Evolutionary conservation across 2,329 filamentous ascomycete genomes (phyloP).

Genomic region (Bipolaris bicolor): DNA sequence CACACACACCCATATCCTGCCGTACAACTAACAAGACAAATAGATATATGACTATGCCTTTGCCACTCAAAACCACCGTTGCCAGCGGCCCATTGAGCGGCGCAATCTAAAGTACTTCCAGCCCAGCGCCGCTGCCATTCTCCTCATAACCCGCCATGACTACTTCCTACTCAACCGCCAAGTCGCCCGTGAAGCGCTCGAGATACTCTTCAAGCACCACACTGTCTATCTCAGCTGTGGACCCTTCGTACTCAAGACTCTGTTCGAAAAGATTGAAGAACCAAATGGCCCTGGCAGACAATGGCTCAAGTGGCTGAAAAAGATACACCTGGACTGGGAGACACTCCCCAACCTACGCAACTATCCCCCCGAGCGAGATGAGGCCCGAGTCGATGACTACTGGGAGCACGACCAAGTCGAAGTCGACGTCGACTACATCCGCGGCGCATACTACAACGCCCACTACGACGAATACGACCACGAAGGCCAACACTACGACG

Average conservation of each 20-base stretch:
- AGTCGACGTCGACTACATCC: conserved; percentile 39
- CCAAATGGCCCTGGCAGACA: conserved; percentile 30
- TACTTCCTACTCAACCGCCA: conserved; percentile 44
- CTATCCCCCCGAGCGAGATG: conserved; percentile 39
- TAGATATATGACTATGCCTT: conserved; percentile 44
- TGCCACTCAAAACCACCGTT: conserved; percentile 31
- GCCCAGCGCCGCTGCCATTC: conserved; percentile 39
- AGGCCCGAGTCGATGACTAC: conserved; percentile 34
- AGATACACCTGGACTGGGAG: conserved; percentile 44
- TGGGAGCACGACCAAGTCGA: conserved; percentile 33
- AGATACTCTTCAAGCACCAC: conserved; percentile 44
- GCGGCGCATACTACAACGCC: conserved; percentile 31
- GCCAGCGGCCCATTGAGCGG: conserved; percentile 42
- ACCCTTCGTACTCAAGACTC: conserved; percentile 41
- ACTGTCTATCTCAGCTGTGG: conserved; percentile 45
- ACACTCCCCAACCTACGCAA: conserved; percentile 43
- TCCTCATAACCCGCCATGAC: conserved; percentile 44
- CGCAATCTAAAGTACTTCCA: conserved; percentile 42
- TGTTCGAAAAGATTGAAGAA: conserved; percentile 38
- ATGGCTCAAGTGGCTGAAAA: conserved; percentile 42
- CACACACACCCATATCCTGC: not conserved
- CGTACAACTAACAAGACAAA: not conserved
- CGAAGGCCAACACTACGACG: conserved; percentile 43
- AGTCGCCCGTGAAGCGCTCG: conserved; percentile 44
- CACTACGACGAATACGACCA: conserved; percentile 46